phyloP scores from a whole-genome alignment of 306 rosid genomes.

The Cajanus cajan region DNA sequence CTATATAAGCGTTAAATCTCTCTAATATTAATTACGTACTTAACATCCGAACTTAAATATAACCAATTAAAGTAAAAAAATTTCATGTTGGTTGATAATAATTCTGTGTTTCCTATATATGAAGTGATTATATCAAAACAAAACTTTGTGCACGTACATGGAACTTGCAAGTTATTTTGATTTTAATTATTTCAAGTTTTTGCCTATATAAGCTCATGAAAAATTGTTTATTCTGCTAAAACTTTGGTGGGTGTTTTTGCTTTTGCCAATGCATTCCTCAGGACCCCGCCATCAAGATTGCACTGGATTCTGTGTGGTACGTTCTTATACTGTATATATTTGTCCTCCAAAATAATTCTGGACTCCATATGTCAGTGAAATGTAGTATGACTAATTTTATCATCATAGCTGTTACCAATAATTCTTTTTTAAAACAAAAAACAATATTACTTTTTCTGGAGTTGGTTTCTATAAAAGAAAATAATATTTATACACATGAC shows the following conservation, averaged over 20 bases:
- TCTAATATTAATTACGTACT: too few species aligned
- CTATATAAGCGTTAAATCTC: too few species aligned
- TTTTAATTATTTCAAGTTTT: neutral
- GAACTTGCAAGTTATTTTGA: neutral
- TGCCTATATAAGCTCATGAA: neutral
- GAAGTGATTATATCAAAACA: neutral
- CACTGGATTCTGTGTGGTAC: neutral
- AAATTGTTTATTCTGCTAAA: neutral
- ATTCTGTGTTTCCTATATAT: too few species aligned
- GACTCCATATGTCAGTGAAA: neutral
- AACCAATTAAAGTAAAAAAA: too few species aligned
- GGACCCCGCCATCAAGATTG: neutral
- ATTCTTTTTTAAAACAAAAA: too few species aligned
- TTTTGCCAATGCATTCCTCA: neutral
- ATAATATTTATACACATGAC: too few species aligned
- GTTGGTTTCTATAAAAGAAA: too few species aligned
- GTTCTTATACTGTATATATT: neutral
- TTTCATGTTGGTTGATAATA: too few species aligned
- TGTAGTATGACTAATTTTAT: neutral
- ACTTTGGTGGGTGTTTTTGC: neutral
- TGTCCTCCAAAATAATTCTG: neutral
- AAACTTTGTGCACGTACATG: conserved; percentile 7
- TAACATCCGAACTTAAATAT: too few species aligned
- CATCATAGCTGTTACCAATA: neutral
- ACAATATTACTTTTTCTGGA: too few species aligned